These are phyloP conservation scores for Neoarthrinium moseri DNA, from an alignment of 2,329 filamentous ascomycete species.

Conservation along the genomic window DNA sequence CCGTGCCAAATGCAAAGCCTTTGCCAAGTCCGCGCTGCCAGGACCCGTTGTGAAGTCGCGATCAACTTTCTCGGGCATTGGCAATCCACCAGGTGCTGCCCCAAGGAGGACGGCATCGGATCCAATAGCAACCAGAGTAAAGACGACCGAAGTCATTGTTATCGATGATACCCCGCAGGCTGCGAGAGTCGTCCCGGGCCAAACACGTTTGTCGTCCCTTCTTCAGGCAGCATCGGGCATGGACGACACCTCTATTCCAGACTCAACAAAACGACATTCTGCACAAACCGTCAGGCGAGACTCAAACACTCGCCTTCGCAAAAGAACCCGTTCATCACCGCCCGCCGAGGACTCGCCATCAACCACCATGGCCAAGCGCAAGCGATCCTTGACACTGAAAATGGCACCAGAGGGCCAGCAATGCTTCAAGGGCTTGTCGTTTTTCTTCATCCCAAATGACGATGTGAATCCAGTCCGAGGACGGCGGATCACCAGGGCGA, in stretches of 20 bases:
- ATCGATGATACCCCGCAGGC: slow-evolving; percentile 10
- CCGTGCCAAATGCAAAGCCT: slow-evolving; percentile 23
- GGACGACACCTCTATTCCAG: slow-evolving; percentile 27
- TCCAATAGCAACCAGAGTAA: slow-evolving; percentile 1
- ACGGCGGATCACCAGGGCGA: slow-evolving; percentile 71
- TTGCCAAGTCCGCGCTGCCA: slow-evolving; percentile 7
- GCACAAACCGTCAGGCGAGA: slow-evolving; percentile 23
- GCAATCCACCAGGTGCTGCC: slow-evolving; percentile 14
- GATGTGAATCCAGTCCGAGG: slow-evolving; percentile 67
- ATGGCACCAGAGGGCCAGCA: slow-evolving; percentile 50
- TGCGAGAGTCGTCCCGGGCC: slow-evolving; percentile 15
- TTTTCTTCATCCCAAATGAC: slow-evolving; percentile 81
- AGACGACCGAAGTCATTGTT: slow-evolving; percentile 7
- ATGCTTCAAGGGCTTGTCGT: slow-evolving; percentile 60
- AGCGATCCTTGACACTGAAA: slow-evolving; percentile 39
- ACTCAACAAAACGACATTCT: slow-evolving; percentile 15
- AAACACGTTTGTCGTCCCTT: slow-evolving; percentile 19
- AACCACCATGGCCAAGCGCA: slow-evolving; percentile 41
- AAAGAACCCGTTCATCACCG: slow-evolving; percentile 16
- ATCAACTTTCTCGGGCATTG: slow-evolving; percentile 8
- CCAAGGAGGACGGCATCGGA: slow-evolving; percentile 12
- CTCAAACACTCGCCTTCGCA: slow-evolving; percentile 28
- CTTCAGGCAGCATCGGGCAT: neutral
- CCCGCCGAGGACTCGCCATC: slow-evolving; percentile 20
- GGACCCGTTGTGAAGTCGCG: neutral